These are phyloP conservation scores for Ustulina deusta DNA, from an alignment of 2,329 filamentous ascomycete genomes.

Conservation along the genomic window DNA sequence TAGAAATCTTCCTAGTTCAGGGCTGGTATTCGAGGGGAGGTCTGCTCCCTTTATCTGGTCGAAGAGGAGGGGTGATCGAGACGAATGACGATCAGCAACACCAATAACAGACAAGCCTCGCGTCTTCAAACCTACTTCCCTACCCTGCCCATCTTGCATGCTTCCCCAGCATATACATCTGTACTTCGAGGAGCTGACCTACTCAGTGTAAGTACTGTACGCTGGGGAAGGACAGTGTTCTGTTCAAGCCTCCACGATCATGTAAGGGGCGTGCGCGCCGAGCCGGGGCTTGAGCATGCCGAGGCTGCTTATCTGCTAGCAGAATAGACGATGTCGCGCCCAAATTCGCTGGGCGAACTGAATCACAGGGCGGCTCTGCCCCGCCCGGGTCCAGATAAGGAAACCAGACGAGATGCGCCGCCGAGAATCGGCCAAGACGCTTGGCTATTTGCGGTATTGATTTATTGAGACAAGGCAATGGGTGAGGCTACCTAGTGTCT, in stretches of 20 bases:
- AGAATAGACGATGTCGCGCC: slow-evolving; percentile 16
- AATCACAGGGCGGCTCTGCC: slow-evolving; percentile 17
- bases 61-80: slow-evolving; percentile 25
- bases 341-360: slow-evolving; percentile 31
- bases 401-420: slow-evolving; percentile 13
- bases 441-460: slow-evolving; percentile 34
- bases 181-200: background rate
- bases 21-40: slow-evolving; percentile 6
- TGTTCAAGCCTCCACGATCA: slow-evolving; percentile 4
- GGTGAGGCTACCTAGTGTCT: background rate
- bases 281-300: slow-evolving; percentile 33
- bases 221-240: slow-evolving; percentile 16
- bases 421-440: slow-evolving; percentile 39
- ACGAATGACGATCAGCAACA: slow-evolving; percentile 37
- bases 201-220: slow-evolving; percentile 4
- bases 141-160: slow-evolving; percentile 29
- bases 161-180: slow-evolving; percentile 21
- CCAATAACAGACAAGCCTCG: slow-evolving; percentile 29
- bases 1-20: slow-evolving; percentile 4
- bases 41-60: slow-evolving; percentile 30
- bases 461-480: slow-evolving; percentile 8
- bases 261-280: slow-evolving; percentile 24
- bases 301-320: slow-evolving; percentile 32
- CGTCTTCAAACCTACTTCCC: slow-evolving; percentile 15
- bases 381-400: slow-evolving; percentile 3